phyloP scores from a whole-genome alignment of 73 alveolate genomes.

The Paramecium tetraurelia region DNA sequence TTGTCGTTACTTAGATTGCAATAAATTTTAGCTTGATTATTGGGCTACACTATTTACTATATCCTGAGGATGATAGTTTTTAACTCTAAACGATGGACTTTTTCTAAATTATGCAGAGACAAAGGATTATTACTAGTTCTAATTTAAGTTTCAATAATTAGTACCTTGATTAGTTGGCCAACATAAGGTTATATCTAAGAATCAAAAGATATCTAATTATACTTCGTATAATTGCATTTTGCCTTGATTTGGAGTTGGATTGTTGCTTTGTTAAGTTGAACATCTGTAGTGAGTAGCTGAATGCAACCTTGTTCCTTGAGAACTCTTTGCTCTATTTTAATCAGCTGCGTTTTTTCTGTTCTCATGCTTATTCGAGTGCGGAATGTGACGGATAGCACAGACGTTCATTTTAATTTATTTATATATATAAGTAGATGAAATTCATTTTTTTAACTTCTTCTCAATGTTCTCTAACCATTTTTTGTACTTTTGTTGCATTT shows the following conservation, averaged over 20 bases:
- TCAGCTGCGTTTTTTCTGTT: not conserved
- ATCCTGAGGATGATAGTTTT: not conserved
- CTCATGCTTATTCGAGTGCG: not conserved
- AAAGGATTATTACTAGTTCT: not conserved
- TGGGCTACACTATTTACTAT: not conserved
- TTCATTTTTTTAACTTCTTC: not conserved
- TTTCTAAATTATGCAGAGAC: not conserved
- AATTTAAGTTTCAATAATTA: not conserved
- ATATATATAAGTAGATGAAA: not conserved
- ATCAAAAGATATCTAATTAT: not conserved
- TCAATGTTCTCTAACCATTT: conserved; percentile 43
- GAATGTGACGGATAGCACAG: not conserved
- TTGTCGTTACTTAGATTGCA: not conserved
- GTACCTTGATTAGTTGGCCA: not conserved
- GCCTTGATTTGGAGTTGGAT: not conserved
- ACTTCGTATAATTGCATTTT: not conserved
- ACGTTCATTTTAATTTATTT: not conserved
- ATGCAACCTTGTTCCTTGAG: not conserved
- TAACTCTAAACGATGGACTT: not conserved
- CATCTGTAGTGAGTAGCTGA: not conserved
- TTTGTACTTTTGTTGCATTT: not conserved
- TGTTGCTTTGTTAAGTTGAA: not conserved
- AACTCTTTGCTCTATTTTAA: not conserved
- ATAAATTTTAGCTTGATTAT: not conserved
- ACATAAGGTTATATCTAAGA: not conserved